Evolutionary conservation across 2,329 filamentous ascomycete species (phyloP), one percentile per base, ranked within the genome.

Genomic region (Aspergillus sp.): DNA sequence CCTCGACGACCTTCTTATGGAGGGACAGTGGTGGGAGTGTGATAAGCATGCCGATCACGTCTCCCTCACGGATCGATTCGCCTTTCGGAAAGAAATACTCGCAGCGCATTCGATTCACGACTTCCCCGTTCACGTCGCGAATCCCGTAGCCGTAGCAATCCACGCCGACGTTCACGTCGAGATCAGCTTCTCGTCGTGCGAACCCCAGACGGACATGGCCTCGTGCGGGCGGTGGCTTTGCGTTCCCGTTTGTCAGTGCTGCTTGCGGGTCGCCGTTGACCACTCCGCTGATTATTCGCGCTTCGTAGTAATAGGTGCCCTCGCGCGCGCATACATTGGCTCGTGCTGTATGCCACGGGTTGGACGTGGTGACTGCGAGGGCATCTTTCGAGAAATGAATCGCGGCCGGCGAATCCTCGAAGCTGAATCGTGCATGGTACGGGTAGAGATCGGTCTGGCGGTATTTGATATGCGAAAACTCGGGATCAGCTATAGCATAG

Each of bases 111-210:
- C 93, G 88, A 71, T 93, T 88, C 45, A 95, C 86, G 51, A 91
- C 91, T 65, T 97, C 89, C 19, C 93, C 93, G 30, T 85, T 80
- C 27, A 90, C 83, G 60, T 98, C 93, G 39, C 90, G 85, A 48
- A 97, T 80, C 41, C 87, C 91, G 64, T 97, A 97, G 62, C 90
- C 94, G 70, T 97, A 96, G 38, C 88, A 97, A 3, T 94, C 94
- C 63, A 97, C 80, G 5, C 93, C 85, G 27, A 97, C 83, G 61
- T 74, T 73, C 35, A 72, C 72, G 48, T 74, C 70, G 8, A 68
- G 59, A 47, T 71, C 68, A 5, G 74, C 68, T 53, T 74, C 71
- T 26, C 71, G 65, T 34, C 71, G 62, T 35, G 69, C 69, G 47
- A 73, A 73, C 28, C 71, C 71, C 30, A 69, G 76, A 63, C 58